Evolutionary conservation across 805 yeast species (phyloP).

Genomic region (Hanseniaspora nectarophila): DNA sequence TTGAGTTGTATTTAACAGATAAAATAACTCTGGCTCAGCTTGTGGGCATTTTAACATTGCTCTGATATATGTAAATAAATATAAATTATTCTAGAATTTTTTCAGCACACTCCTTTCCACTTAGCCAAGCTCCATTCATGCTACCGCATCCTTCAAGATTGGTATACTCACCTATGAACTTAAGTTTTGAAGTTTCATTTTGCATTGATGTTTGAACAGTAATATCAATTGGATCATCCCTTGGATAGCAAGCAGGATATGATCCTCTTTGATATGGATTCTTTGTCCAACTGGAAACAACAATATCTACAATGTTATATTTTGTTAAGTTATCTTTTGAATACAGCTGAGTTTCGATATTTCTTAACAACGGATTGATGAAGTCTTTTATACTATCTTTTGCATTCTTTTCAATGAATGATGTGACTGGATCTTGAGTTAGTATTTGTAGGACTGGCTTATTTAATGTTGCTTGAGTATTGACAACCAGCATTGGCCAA

Average conservation of each 20-base stretch:
- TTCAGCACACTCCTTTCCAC: slow-evolving; percentile 51
- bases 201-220: slow-evolving; percentile 41
- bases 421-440: slow-evolving; percentile 63
- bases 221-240: slow-evolving; percentile 56
- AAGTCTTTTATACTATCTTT: slow-evolving; percentile 40
- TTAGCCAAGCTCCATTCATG: slow-evolving; percentile 79
- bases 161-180: slow-evolving; percentile 91
- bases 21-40: slow-evolving; percentile 4
- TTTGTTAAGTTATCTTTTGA: slow-evolving; percentile 19
- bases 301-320: slow-evolving; percentile 33
- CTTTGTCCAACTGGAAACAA: slow-evolving; percentile 62
- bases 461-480: slow-evolving; percentile 38
- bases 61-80: slow-evolving; percentile 2
- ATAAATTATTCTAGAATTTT: background rate
- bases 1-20: background rate
- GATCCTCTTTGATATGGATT: slow-evolving; percentile 76
- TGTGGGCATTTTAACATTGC: background rate
- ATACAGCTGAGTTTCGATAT: slow-evolving; percentile 16
- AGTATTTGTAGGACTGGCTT: slow-evolving; percentile 50
- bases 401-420: slow-evolving; percentile 39
- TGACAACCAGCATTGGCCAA: slow-evolving; percentile 52
- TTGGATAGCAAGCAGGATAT: slow-evolving; percentile 58
- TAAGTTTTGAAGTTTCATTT: slow-evolving; percentile 44
- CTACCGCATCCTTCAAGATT: slow-evolving; percentile 80
- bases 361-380: slow-evolving; percentile 22